Evolutionary conservation across 169 alveolate species (phyloP).

Genomic region (Babesia bigemina): DNA sequence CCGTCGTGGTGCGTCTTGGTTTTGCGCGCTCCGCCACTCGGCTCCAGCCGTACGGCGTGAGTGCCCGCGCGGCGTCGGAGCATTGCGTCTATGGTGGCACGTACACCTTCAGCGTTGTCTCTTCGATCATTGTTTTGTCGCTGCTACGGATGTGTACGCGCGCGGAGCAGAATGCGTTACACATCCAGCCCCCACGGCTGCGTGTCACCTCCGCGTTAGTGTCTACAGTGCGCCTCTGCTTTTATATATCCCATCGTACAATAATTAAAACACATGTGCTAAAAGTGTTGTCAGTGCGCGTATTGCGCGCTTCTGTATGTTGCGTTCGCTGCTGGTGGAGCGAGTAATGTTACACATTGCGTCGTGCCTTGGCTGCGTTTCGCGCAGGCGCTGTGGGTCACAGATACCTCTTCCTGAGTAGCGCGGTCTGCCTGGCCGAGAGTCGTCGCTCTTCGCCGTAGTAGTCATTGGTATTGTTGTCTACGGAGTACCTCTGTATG

Average conservation of each 20-base stretch:
- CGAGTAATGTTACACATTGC: constrained; percentile 1
- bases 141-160: constrained; percentile 1
- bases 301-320: background rate
- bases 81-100: constrained; percentile 3
- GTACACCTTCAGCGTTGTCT: background rate
- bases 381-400: constrained; percentile 7
- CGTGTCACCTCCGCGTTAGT: background rate
- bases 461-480: constrained; percentile 20
- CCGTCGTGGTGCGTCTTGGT: background rate
- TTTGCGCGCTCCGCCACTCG: background rate
- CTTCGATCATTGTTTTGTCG: background rate
- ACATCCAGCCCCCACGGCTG: constrained; percentile 24
- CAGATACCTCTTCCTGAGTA: constrained; percentile 40
- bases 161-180: background rate
- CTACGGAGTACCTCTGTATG: constrained; percentile 59
- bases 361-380: constrained; percentile 2
- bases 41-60: background rate
- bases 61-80: background rate
- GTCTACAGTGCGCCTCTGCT: background rate
- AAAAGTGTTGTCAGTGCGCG: background rate
- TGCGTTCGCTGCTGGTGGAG: background rate
- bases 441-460: constrained; percentile 55
- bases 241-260: background rate
- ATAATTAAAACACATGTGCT: background rate
- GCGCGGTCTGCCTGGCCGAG: constrained; percentile 42